Evolutionary conservation across 164 flowering plant genomes (phyloP), one percentile per base, ranked within the genome.

Genomic region (Piper betle): DNA sequence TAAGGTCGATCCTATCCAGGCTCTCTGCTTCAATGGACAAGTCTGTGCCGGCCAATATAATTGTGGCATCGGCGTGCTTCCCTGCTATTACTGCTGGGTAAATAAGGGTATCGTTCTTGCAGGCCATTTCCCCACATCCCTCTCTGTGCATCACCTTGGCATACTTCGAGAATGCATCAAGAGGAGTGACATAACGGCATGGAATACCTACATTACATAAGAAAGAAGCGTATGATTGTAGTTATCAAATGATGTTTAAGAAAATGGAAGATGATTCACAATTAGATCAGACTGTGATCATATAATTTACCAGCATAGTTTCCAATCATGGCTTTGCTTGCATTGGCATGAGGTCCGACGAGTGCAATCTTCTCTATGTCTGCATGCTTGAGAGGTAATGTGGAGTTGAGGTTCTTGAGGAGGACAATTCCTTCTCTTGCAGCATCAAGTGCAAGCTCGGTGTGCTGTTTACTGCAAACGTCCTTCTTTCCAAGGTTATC

Each of bases 11-110:
- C 50, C 91, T 58, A 54, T 88, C 96, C 5, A 53, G 59, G 63
- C 64, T 64, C 55, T 86, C 96, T 13, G 79, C 78, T 68, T 86
- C 96, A 15, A 83, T 68, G 0, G 83, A 76, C 39, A 82, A 86
- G 68, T 84, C 90, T 0, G 86, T 70, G 2, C 94, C 94, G 78
- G 79, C 78, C 4, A 84, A 81, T 5, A 88, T 41, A 0, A 85
- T 75, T 0, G 91, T 81, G 0, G 87, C 93, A 65, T 86, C 93
- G 0, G 87, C 83, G 5, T 71, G 72, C 7, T 78, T 63, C 0
- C 93, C 83, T 0, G 84, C 87, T 0, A 64, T 65, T 64, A 77
- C 80, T 0, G 93, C 93, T 0, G 68, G 65, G 6, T 72, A 78
- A 50, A 88, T 73, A 17, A 39, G 64, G 33, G 57, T 64, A 64